Evolutionary conservation across 2,329 filamentous ascomycete genomes (phyloP), one percentile per base, ranked within the genome.

Genomic region (Pezicula rhizophila): DNA sequence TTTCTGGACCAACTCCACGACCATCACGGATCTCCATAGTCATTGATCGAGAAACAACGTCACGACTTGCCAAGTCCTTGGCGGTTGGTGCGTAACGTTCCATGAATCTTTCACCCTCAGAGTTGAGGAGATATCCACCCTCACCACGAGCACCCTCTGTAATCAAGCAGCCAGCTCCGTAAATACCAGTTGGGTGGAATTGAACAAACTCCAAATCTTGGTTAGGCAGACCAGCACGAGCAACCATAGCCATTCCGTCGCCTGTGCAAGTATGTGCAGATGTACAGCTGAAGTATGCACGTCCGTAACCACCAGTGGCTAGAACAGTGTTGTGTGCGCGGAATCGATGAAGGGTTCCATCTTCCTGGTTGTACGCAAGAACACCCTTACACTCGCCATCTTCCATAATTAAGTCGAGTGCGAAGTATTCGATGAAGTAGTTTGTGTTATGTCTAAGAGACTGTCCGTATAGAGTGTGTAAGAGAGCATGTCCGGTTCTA

Each of bases 391-490:
- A 97, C 71, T 92, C 87, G 53, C 92, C 92, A 64, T 95, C 88
- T 74, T 96, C 87, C 93, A 97, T 97, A 64, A 99, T 87, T 71
- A 97, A 76, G 68, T 97, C 93, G 59, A 95, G 80, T 62, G 91
- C 93, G 70, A 97, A 99, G 79, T 91, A 97, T 74, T 97, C 93
- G 70, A 99, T 96, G 75, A 99, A 97, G 80, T 96, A 99, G 78
- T 96, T 96, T 66, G 92, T 96, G 79, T 96, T 96, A 80, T 97
- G 90, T 67, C 89, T 80, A 53, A 97, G 82, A 47, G 91, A 96
- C 76, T 96, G 92, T 64, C 93, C 93, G 73, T 97, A 99, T 58
- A 99, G 87, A 23, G 93, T 99, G 80, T 99, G 93, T 46, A 99
- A 83, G 60, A 99, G 87, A 64, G 93, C 93, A 73, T 99, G 93